Evolutionary conservation across 345 rosid species (phyloP).

Genomic region (Gynandropsis gynandra): DNA sequence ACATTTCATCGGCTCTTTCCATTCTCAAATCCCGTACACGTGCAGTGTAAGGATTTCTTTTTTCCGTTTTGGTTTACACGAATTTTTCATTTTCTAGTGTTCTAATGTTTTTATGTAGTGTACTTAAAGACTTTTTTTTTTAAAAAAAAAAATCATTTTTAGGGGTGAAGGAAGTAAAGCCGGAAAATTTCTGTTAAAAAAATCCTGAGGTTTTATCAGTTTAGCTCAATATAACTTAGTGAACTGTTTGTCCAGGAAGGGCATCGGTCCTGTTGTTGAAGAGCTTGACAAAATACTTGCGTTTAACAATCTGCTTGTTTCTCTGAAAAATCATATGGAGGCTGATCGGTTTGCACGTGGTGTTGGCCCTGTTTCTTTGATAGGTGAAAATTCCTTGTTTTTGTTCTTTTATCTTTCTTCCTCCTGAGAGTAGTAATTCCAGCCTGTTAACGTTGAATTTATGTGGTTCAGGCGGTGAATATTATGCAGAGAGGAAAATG

Average conservation of each 20-base stretch:
- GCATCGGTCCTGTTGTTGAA: conserved; percentile 52
- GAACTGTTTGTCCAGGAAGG: conserved; percentile 43
- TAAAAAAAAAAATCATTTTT: too few species aligned
- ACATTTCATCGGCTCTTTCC: conserved; percentile 56
- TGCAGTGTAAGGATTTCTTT: conserved; percentile 50
- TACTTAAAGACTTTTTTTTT: too few species aligned
- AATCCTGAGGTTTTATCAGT: background rate
- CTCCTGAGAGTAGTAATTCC: background rate
- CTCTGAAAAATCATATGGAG: conserved; percentile 57
- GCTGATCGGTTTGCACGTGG: conserved; percentile 72
- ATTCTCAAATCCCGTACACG: conserved; percentile 70
- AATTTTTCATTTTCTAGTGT: background rate
- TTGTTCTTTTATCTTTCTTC: conserved; percentile 9
- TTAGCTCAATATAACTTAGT: conserved; percentile 22
- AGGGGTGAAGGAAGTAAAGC: background rate
- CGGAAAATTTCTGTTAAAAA: conserved; percentile 2
- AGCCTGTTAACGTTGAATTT: conserved; percentile 17
- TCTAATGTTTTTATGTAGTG: background rate
- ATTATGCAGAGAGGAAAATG: conserved; percentile 72
- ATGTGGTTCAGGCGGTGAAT: conserved; percentile 64
- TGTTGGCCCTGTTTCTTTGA: conserved; percentile 69
- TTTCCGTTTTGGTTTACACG: conserved; percentile 7
- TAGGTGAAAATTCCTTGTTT: conserved; percentile 40
- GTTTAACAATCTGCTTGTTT: conserved; percentile 61
- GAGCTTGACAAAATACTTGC: conserved; percentile 71